Evolutionary conservation across 305 asterid genomes (phyloP).

Genomic region (Petunia hybrid): DNA sequence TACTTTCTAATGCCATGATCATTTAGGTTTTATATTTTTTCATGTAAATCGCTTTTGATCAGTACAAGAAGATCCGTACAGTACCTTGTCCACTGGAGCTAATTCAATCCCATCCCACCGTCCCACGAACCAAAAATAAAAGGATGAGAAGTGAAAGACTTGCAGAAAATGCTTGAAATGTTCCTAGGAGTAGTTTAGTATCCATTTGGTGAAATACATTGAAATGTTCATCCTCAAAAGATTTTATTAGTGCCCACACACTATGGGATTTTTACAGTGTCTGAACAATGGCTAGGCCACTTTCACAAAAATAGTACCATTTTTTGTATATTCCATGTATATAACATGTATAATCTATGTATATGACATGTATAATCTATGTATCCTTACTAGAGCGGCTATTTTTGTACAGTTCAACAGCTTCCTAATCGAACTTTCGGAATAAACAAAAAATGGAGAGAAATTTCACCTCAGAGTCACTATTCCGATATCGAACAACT

Average conservation of each 20-base stretch:
- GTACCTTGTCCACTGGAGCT: neutral
- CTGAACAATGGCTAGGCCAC: no score
- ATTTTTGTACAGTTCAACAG: no score
- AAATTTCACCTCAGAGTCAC: constrained; percentile 71
- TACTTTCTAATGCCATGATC: neutral
- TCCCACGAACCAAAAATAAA: neutral
- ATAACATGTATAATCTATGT: no score
- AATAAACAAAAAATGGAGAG: constrained; percentile 15
- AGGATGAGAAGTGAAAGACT: neutral
- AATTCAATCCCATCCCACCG: neutral
- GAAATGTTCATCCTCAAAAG: constrained; percentile 1
- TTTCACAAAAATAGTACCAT: no score
- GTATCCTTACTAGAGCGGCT: no score
- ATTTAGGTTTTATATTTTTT: constrained; percentile 6
- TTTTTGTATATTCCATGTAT: no score
- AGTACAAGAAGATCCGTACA: neutral
- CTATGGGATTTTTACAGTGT: no score
- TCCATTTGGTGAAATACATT: constrained; percentile 12
- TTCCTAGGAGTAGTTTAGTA: neutral
- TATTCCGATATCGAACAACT: constrained; percentile 67
- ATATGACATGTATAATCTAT: no score
- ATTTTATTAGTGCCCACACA: neutral
- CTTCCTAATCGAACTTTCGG: neutral
- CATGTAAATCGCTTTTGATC: neutral
- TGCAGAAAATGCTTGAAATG: neutral